Evolutionary conservation across 148 eudicot genomes (phyloP).

Genomic region (Limonium bicolor): DNA sequence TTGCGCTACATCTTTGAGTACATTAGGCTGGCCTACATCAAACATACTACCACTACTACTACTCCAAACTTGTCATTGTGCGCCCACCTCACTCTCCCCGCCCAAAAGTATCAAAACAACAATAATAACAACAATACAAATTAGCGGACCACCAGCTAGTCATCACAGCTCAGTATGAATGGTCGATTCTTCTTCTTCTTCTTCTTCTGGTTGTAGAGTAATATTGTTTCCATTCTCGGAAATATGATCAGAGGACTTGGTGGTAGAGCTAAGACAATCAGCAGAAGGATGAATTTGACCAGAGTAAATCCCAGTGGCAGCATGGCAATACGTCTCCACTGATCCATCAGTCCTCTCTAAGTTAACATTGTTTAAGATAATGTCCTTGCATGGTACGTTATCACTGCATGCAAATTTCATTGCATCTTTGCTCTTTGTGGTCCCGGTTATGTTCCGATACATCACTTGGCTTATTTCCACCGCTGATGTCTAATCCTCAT

Average conservation of each 20-base stretch:
- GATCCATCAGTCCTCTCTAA: conserved; percentile 51
- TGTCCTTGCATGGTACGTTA: conserved; percentile 59
- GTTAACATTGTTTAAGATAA: conserved; percentile 58
- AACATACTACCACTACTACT: too few relatives aligned
- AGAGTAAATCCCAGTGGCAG: conserved; percentile 44
- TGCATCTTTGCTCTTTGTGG: conserved; percentile 51
- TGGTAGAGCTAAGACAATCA: conserved; percentile 54
- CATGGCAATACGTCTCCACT: conserved; percentile 56
- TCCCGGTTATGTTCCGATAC: conserved; percentile 73
- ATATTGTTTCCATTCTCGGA: too few relatives aligned
- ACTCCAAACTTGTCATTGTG: too few relatives aligned
- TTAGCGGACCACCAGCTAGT: too few relatives aligned
- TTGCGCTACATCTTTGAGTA: too few relatives aligned
- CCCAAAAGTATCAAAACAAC: too few relatives aligned
- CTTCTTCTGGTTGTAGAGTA: conserved; percentile 14
- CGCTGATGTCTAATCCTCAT: conserved; percentile 65
- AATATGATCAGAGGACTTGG: conserved; percentile 17
- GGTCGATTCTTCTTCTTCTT: conserved; percentile 16
- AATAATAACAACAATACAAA: too few relatives aligned
- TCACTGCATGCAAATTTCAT: conserved; percentile 91
- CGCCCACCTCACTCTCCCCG: too few relatives aligned
- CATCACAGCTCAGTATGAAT: conserved; percentile 74
- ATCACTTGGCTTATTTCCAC: conserved; percentile 67
- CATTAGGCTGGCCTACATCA: too few relatives aligned
- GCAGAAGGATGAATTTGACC: conserved; percentile 69